Conservation (phyloP, 257 asterid species). For the Solanum peruvianum region DNA sequence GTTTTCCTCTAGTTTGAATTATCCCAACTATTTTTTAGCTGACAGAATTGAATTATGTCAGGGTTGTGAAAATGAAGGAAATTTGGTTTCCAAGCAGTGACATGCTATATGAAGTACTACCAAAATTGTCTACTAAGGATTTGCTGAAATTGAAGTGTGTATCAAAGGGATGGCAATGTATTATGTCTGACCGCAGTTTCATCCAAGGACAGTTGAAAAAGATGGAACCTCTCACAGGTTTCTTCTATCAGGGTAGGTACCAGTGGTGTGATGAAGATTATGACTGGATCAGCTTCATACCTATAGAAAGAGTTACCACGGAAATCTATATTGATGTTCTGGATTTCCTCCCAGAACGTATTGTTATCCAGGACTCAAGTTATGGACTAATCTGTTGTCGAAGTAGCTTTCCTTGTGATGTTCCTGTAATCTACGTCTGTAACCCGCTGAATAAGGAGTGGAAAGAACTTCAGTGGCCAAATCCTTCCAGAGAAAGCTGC, state of each 20-base stretch:
- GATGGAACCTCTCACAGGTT: constrained; percentile 33
- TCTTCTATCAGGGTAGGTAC: constrained; percentile 49
- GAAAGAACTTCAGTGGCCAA: constrained; percentile 28
- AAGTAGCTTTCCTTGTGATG: constrained; percentile 21
- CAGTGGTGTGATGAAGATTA: constrained; percentile 22
- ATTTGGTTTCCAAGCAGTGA: constrained; percentile 26
- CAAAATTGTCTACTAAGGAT: constrained; percentile 26
- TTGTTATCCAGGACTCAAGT: constrained; percentile 30
- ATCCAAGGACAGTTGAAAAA: constrained; percentile 19
- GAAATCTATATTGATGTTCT: constrained; percentile 12
- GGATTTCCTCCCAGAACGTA: constrained; percentile 47
- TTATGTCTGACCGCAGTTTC: constrained; percentile 44
- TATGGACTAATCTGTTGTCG: constrained; percentile 60
- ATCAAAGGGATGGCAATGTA: constrained; percentile 40
- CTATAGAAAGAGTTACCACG: constrained; percentile 3
- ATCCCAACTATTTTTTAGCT: not conserved
- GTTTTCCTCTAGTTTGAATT: not conserved
- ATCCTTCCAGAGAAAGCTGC: constrained; percentile 17
- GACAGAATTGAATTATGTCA: not conserved
- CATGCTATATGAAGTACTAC: constrained; percentile 23
- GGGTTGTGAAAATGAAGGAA: constrained; percentile 9
- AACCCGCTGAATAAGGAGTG: constrained; percentile 56
- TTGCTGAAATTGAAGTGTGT: constrained; percentile 37
- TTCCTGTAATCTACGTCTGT: constrained; percentile 39
- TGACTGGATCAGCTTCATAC: constrained; percentile 32